Evolutionary conservation across 2,329 filamentous ascomycete species (phyloP).

Genomic region (Trichoderma atroviride): DNA sequence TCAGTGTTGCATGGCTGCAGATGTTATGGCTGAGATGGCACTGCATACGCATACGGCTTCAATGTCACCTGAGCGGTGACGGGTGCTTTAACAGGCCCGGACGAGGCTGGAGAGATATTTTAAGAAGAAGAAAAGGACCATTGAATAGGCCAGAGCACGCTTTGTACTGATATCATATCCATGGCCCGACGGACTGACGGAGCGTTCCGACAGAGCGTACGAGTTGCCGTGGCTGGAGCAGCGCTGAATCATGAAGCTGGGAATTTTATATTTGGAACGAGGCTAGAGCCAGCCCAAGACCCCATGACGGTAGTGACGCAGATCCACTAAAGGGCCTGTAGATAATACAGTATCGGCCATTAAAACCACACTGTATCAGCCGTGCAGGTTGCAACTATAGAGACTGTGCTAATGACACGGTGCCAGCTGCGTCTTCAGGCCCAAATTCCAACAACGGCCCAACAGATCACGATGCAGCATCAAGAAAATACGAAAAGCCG

Average conservation of each 20-base stretch:
- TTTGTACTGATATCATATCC: background rate
- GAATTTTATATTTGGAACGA: conserved; percentile 6
- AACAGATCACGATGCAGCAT: background rate
- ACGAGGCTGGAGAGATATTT: conserved; percentile 6
- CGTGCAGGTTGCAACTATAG: background rate
- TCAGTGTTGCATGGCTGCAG: conserved; percentile 17
- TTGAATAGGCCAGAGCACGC: background rate
- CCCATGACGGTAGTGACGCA: background rate
- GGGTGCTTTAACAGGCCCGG: background rate
- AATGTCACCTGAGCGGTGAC: background rate
- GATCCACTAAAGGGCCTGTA: background rate
- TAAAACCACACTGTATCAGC: background rate
- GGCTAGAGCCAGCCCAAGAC: background rate
- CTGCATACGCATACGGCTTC: conserved; percentile 17
- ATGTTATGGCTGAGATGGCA: conserved; percentile 4
- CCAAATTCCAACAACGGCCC: background rate
- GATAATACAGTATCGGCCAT: background rate
- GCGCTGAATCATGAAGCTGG: background rate
- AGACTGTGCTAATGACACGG: background rate
- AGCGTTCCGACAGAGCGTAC: background rate
- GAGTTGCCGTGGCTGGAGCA: background rate
- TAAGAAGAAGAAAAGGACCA: background rate
- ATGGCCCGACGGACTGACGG: background rate
- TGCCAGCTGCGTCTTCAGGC: background rate
- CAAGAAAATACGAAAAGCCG: background rate